Base-by-base conservation (phyloP, 352 stramenopile species). In the Globisporangium recalcitrans region DNA sequence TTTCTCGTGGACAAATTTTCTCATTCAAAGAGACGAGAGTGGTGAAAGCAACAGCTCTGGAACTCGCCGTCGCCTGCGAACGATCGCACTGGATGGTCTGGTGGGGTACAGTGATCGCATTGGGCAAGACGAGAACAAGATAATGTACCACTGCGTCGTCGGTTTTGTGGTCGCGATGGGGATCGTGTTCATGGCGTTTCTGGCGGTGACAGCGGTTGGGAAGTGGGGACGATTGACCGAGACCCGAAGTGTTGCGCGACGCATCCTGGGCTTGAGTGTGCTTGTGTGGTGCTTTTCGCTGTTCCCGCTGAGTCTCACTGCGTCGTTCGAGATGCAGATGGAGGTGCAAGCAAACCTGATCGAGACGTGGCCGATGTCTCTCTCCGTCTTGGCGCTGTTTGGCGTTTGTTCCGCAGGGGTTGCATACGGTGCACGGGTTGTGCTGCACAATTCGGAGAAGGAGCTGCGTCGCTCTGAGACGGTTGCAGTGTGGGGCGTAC, bases 1-100 rank as follows among this genome's bases (percentile, higher is more conserved):
- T 2, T 73, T 85, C 29, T 71, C 74, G 26, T 85, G 77, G 77
- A 65, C 63, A 6, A 80, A 70, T 57, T 80, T 83, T 27, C 47
- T 85, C 46, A 51, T 83, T 26, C 72, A 77, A 36, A 48, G 60
- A 14, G 68, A 46, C 14, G 40, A 32, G 13, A 21, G 47, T 11
- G 24, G 29, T 10, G 54, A 52, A 19, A 54, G 40, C 24, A 36
- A 26, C 36, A 53, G 8, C 1, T 42, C 32, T 2, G 10, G 14
- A 3, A 38, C 40, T 2, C n/a, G n/a, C 10, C 71, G 74, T 10
- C 71, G 68, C 9, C 58, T 78, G 14, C 49, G 38, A 16, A 57
- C 55, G 14, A 70, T 61, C 9, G 36, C 68, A 5, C 47, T 68
- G 32, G 32, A 66, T 6, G 71, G 69, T 16, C 47, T 82, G 1